phyloP scores from a whole-genome alignment of 2,329 filamentous ascomycete genomes.

The Fusarium lyarnte region DNA sequence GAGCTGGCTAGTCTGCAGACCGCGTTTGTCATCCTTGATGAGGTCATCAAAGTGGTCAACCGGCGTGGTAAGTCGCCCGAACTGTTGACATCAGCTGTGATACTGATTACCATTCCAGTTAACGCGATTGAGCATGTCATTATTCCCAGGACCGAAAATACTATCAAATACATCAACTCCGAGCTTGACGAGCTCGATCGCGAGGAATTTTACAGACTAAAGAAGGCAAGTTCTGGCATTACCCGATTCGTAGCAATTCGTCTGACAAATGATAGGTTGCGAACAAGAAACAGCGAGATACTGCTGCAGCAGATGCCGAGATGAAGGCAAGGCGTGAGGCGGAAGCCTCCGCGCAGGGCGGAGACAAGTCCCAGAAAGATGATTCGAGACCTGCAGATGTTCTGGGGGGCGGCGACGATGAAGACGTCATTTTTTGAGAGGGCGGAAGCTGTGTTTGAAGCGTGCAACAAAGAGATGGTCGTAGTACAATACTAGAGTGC shows the following conservation, averaged over 20 bases:
- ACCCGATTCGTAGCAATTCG: too few species aligned
- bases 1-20: constrained; percentile 96
- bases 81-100: not conserved
- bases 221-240: constrained; percentile 67
- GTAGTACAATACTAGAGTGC: not conserved
- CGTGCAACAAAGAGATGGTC: too few species aligned
- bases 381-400: constrained; percentile 65
- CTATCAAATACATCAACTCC: constrained; percentile 99
- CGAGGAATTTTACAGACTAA: constrained; percentile 97
- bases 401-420: constrained; percentile 78
- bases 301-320: constrained; percentile 75
- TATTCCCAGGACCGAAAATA: constrained; percentile 97
- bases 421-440: constrained; percentile 83
- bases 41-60: constrained; percentile 99
- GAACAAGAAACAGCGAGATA: constrained; percentile 83
- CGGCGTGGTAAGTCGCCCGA: constrained; percentile 72
- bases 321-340: constrained; percentile 77
- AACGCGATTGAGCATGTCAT: constrained; percentile 98
- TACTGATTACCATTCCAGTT: constrained; percentile 60
- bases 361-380: constrained; percentile 53
- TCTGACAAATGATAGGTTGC: constrained; percentile 63
- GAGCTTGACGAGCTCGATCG: constrained; percentile 97
- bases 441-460: not conserved
- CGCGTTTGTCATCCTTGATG: constrained; percentile 96
- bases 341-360: constrained; percentile 44